phyloP scores from a whole-genome alignment of 2,329 filamentous ascomycete genomes.

The Colletotrichum sp. region DNA sequence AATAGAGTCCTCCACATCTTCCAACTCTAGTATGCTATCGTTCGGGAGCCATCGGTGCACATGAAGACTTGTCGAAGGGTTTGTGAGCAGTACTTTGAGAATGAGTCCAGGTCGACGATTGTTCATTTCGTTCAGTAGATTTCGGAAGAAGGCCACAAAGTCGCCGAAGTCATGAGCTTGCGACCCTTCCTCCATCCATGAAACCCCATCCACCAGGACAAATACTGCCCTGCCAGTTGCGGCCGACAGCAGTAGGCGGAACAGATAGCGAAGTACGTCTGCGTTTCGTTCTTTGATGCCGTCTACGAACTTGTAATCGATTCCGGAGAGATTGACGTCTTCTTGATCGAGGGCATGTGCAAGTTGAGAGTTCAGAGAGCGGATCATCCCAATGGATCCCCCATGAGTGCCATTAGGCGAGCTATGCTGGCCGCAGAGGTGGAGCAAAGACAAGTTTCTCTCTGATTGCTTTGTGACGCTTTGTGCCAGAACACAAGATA shows the following conservation, averaged over 20 bases:
- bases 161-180: neutral
- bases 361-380: neutral
- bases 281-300: neutral
- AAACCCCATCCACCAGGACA: neutral
- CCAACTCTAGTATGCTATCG: neutral
- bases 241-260: neutral
- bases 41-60: neutral
- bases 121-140: neutral
- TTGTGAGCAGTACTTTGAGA: neutral
- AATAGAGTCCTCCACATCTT: neutral
- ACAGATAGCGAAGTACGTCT: neutral
- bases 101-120: neutral
- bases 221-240: neutral
- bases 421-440: neutral
- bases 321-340: neutral
- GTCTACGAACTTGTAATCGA: neutral
- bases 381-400: neutral
- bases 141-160: neutral
- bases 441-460: neutral
- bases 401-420: neutral
- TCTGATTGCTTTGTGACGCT: neutral
- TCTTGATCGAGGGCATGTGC: neutral
- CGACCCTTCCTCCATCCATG: neutral
- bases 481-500: neutral
- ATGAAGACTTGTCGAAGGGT: neutral